Evolutionary conservation across 2,329 filamentous ascomycete species (phyloP).

Genomic region (Dactylellina leptospora): DNA sequence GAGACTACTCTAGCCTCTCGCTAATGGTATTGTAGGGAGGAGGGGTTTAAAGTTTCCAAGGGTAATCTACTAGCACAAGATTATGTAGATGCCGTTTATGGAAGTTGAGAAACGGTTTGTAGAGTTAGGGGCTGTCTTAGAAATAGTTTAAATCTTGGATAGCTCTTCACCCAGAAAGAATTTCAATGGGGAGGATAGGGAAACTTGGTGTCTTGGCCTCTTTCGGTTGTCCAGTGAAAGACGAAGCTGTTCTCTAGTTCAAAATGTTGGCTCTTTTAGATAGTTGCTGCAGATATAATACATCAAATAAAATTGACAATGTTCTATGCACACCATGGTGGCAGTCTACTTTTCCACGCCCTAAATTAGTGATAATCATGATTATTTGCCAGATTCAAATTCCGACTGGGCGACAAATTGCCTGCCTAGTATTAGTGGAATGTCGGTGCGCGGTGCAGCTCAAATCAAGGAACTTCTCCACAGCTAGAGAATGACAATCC

Average conservation of each 20-base stretch:
- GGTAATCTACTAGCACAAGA: conserved; percentile 26
- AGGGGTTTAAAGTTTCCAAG: conserved; percentile 30
- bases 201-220: neutral
- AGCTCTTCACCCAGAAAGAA: neutral
- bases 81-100: conserved; percentile 27
- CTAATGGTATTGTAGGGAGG: conserved; percentile 9
- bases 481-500: neutral
- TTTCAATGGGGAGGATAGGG: neutral
- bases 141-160: neutral
- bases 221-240: neutral
- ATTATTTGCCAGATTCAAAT: conserved; percentile 11
- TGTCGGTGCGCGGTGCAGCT: conserved; percentile 11
- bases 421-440: conserved; percentile 15
- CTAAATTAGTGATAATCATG: neutral
- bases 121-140: neutral
- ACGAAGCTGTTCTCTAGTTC: conserved; percentile 1
- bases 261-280: neutral
- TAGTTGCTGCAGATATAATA: neutral
- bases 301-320: neutral
- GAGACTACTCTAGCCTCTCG: conserved; percentile 19
- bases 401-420: conserved; percentile 38
- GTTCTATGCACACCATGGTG: neutral
- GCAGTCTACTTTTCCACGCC: neutral
- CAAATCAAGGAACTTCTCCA: neutral
- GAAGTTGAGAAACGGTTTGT: neutral